phyloP scores from a whole-genome alignment of 805 yeast species.

The Sugiyamaella valdiviana region DNA sequence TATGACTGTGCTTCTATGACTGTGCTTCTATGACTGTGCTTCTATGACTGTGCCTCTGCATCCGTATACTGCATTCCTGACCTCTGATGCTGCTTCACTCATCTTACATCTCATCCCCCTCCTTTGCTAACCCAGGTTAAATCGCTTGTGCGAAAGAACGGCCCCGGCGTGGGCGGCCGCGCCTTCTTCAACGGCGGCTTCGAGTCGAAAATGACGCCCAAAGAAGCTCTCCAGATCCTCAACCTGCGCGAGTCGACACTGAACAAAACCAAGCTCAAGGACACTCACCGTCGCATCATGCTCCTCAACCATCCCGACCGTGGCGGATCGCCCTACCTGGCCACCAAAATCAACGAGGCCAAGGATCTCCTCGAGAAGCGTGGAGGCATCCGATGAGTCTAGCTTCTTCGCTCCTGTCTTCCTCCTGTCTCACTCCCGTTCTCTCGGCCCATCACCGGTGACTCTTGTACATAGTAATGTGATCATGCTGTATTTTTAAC shows the following conservation, averaged over 20 bases:
- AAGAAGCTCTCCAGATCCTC: conserved; percentile 81
- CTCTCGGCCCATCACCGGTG: too few species aligned
- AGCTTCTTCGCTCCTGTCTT: too few species aligned
- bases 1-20: too few species aligned
- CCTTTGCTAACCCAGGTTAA: conserved; percentile 9
- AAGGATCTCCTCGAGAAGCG: conserved; percentile 72
- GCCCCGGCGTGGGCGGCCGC: conserved; percentile 61
- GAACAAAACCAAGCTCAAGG: conserved; percentile 44
- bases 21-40: too few species aligned
- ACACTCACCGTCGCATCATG: conserved; percentile 71
- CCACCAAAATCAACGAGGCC: conserved; percentile 82
- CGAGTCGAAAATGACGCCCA: conserved; percentile 82
- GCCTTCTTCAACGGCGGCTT: conserved; percentile 83
- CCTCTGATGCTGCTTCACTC: too few species aligned
- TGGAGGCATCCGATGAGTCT: conserved; percentile 27
- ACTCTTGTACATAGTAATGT: background rate
- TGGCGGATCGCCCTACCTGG: conserved; percentile 77
- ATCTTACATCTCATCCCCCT: background rate
- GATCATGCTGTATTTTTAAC: background rate
- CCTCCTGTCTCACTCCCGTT: too few species aligned
- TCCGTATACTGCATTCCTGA: too few species aligned
- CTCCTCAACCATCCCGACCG: conserved; percentile 81
- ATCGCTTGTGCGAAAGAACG: conserved; percentile 33
- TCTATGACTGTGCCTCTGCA: too few species aligned
- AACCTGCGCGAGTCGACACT: conserved; percentile 45